Evolutionary conservation across 1,284 basidiomycete genomes (phyloP).

Genomic region (Ganoderma lucidum): DNA sequence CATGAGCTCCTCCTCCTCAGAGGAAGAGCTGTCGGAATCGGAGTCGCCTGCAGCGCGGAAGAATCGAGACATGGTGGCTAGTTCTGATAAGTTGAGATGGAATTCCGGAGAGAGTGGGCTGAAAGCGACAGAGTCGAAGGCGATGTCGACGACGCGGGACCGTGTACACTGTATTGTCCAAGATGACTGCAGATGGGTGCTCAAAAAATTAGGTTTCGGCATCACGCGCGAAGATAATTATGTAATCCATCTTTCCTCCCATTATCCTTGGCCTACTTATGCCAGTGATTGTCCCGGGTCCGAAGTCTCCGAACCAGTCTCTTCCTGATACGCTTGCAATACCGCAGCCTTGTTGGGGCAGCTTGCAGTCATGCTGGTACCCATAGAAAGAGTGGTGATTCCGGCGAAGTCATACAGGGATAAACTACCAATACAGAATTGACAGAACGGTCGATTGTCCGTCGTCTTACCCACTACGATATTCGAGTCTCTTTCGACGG

Average conservation of each 20-base stretch:
- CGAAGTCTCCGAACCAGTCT: no score
- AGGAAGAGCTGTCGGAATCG: slow-evolving; percentile 80
- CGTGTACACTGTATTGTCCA: neutral
- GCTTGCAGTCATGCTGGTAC: no score
- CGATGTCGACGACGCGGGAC: slow-evolving; percentile 14
- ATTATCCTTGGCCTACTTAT: no score
- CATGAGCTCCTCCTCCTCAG: slow-evolving; percentile 81
- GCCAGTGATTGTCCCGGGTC: no score
- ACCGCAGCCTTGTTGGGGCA: no score
- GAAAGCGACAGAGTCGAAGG: slow-evolving; percentile 21
- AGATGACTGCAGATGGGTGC: slow-evolving; percentile 11
- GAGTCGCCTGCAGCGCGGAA: slow-evolving; percentile 86
- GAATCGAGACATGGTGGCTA: slow-evolving; percentile 79
- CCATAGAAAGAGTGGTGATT: slow-evolving; percentile 4
- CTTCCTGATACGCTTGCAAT: no score
- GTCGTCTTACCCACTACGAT: neutral
- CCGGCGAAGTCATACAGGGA: neutral
- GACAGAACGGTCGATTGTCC: neutral
- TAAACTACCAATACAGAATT: slow-evolving; percentile 19
- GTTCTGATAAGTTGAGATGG: slow-evolving; percentile 13
- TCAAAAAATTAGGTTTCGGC: slow-evolving; percentile 35
- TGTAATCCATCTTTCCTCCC: neutral
- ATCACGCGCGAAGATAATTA: slow-evolving; percentile 16
- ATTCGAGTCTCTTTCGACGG: neutral
- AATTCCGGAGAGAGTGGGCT: slow-evolving; percentile 15